Evolutionary conservation across 257 asterid genomes (phyloP).

Genomic region (Verbena officinalis): DNA sequence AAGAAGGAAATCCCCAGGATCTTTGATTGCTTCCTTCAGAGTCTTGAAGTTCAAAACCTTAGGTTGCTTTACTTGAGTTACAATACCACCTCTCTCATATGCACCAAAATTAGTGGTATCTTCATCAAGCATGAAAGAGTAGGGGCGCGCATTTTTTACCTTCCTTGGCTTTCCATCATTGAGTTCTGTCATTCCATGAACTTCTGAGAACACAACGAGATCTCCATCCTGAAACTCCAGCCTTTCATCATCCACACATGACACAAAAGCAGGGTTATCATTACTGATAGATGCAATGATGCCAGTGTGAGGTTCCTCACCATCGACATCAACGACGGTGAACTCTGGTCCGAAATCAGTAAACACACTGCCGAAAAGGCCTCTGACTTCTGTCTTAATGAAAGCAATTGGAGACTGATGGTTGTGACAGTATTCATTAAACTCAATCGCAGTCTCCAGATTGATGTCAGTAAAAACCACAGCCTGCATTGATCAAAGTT

Average conservation of each 20-base stretch:
- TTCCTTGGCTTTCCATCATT: constrained; percentile 97
- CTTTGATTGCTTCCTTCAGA: constrained; percentile 71
- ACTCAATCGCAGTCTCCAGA: constrained; percentile 65
- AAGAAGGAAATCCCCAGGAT: constrained; percentile 90
- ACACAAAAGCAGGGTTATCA: constrained; percentile 82
- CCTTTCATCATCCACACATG: constrained; percentile 95
- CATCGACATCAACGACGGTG: constrained; percentile 88
- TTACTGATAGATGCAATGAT: constrained; percentile 88
- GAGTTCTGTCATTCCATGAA: constrained; percentile 84
- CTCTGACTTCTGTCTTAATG: constrained; percentile 86
- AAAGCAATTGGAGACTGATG: constrained; percentile 93
- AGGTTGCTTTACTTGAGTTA: constrained; percentile 89
- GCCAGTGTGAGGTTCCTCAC: constrained; percentile 93
- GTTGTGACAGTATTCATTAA: constrained; percentile 78
- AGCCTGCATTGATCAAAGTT: constrained; percentile 57
- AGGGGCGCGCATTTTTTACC: constrained; percentile 68
- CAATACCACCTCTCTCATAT: constrained; percentile 89
- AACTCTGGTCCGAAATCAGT: constrained; percentile 95
- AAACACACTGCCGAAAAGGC: constrained; percentile 81
- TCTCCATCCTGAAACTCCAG: constrained; percentile 96
- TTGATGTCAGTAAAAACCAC: constrained; percentile 76
- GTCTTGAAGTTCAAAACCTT: constrained; percentile 85
- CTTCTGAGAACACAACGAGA: constrained; percentile 83
- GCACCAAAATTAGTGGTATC: constrained; percentile 71
- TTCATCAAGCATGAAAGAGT: constrained; percentile 83